Conservation (phyloP, 306 rosid genomes). For the Ammopiptanthus mongolicus region DNA sequence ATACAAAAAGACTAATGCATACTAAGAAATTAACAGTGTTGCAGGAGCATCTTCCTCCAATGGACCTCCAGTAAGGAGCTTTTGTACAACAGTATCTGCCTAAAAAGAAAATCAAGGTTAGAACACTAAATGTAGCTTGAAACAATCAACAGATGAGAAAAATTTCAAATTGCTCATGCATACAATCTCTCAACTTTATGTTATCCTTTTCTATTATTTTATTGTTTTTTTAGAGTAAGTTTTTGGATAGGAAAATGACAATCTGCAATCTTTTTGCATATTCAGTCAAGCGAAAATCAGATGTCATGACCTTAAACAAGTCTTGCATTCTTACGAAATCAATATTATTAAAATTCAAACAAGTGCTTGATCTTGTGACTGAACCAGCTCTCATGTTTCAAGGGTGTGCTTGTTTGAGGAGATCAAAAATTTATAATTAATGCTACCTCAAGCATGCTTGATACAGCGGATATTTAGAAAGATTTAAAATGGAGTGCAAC, state of each 20-base stretch:
- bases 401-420: not conserved
- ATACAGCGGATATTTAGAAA: not conserved
- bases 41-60: conserved; percentile 43
- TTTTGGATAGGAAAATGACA: not conserved
- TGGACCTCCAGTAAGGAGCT: conserved; percentile 35
- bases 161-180: not conserved
- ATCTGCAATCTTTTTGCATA: not conserved
- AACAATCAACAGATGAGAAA: conserved; percentile 2
- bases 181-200: not conserved
- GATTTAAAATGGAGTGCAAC: not conserved
- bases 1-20: conserved; percentile 23
- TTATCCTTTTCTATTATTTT: not conserved
- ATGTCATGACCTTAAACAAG: not conserved
- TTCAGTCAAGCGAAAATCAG: not conserved
- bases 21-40: conserved; percentile 73
- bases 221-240: not conserved
- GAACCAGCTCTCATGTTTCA: not conserved
- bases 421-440: not conserved
- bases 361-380: not conserved
- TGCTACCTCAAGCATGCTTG: not conserved
- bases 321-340: not conserved
- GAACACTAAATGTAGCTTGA: not conserved
- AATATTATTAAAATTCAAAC: not conserved
- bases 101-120: conserved; percentile 32
- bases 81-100: conserved; percentile 88